Percentiles rank a stretch among this genome's conserved stretches.
phyloP scores from a whole-genome alignment of 768 basidiomycete genomes.

The Chalciporus sphaerocephalus region DNA sequence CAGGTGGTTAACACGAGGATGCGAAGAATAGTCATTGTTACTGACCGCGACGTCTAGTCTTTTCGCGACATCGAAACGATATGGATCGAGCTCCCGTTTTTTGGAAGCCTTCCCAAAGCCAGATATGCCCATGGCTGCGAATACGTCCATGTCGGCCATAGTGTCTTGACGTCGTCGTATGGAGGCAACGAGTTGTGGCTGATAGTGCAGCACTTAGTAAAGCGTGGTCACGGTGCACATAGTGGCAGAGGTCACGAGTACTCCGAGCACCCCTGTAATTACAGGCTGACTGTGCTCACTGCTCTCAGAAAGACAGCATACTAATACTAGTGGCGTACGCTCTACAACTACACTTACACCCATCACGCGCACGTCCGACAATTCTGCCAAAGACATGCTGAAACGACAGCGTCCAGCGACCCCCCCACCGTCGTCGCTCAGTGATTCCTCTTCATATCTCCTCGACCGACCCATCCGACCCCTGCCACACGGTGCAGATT shows the following conservation, averaged over 20 bases:
- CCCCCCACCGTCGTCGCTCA: constrained; percentile 37
- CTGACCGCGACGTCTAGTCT: constrained; percentile 40
- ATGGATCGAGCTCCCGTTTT: constrained; percentile 66
- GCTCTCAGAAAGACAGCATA: too few species aligned
- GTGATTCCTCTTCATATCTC: constrained; percentile 21
- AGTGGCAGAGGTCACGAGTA: constrained; percentile 19
- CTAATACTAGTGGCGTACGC: not conserved
- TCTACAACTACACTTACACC: not conserved
- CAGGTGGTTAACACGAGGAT: constrained; percentile 21
- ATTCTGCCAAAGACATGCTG: constrained; percentile 38
- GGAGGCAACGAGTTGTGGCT: not conserved
- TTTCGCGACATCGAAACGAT: constrained; percentile 75
- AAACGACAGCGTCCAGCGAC: constrained; percentile 50
- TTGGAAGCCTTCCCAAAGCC: constrained; percentile 76
- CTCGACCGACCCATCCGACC: constrained; percentile 10
- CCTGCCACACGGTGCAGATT: constrained; percentile 8
- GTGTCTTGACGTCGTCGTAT: constrained; percentile 7
- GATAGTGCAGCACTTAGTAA: too few species aligned
- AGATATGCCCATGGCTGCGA: constrained; percentile 79
- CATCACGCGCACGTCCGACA: constrained; percentile 7
- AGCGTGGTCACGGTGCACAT: not conserved
- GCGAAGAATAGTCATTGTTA: constrained; percentile 5
- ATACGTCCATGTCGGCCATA: constrained; percentile 64
- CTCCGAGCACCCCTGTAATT: constrained; percentile 21
- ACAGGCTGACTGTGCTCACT: too few species aligned